Evolutionary conservation across 768 basidiomycete genomes (phyloP).

Genomic region (Mycena capillaripes): DNA sequence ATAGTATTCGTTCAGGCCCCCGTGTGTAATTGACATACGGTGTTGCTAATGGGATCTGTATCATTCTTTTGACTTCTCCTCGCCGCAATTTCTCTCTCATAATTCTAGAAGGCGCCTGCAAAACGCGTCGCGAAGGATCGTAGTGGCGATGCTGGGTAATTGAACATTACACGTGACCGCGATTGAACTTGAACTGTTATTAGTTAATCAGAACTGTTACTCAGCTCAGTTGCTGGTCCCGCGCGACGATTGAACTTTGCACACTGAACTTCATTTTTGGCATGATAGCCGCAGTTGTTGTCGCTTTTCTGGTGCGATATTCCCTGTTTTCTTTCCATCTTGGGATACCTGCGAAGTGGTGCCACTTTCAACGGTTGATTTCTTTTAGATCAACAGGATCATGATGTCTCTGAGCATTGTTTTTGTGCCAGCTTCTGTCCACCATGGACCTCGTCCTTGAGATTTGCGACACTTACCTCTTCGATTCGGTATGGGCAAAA

Average conservation of each 20-base stretch:
- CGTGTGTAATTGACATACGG: too few species aligned
- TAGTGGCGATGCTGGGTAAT: too few species aligned
- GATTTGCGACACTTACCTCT: conserved; percentile 75
- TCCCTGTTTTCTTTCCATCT: neutral
- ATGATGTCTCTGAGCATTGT: neutral
- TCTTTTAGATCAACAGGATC: neutral
- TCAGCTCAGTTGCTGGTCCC: too few species aligned
- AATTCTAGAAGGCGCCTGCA: neutral
- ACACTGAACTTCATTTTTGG: neutral
- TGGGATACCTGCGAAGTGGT: neutral
- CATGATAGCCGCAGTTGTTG: too few species aligned
- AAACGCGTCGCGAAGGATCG: neutral
- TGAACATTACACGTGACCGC: conserved; percentile 6
- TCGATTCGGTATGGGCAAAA: conserved; percentile 84
- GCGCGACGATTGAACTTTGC: neutral
- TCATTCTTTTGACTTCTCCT: too few species aligned
- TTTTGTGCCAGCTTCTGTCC: neutral
- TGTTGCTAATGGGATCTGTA: too few species aligned
- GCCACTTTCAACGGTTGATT: conserved; percentile 1
- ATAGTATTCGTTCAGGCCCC: too few species aligned
- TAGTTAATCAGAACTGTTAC: neutral
- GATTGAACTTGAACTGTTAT: neutral
- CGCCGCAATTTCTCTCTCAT: too few species aligned
- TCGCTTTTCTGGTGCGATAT: neutral
- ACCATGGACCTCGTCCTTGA: conserved; percentile 88